Evolutionary conservation across 148 eudicot species (phyloP), one percentile per base, ranked within the genome.

Genomic region (Suaeda aralocaspica): DNA sequence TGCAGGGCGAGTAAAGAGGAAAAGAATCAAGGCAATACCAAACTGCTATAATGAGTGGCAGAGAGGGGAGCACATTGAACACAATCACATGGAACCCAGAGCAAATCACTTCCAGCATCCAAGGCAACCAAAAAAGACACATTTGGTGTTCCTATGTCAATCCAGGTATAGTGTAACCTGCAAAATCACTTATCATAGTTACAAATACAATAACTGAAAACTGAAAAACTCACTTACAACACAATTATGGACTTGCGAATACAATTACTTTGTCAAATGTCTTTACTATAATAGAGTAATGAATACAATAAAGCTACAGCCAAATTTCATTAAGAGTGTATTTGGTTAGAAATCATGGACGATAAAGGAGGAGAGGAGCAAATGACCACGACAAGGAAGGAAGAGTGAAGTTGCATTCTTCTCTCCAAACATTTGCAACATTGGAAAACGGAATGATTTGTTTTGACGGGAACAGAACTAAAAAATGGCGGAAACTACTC

Each of bases 81-180:
- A 78, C 99, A 94, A 36, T 91, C 82, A 76, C 99, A 94, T 15
- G 99, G 99, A 79, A 94, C 84, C 99, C 99, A 94, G 22, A 87
- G 81, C 41, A 94, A 84, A 81, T 94, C 97, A 71, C 97, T 91
- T 41, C 99, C 99, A 68, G 81, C 83, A 82, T 94, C 99, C 81
- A 94, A 71, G 25, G 97, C 99, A 53, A 91, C 97, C 68, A 94
- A 87, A 78, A 94, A 94, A 61, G 97, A 81, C 59, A 82, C 80
- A 64, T 73, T 86, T 50, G 98, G 98, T 10, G 89, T 87, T 78
- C 98, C 98, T 72, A 93, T 71, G 82, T 88, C 96, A 69, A 93
- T 89, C 95, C 96, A 93, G 22, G 89, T 83, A 70, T 93, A 93
- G 72, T 93, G 89, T 71, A 93, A 80, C 98, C 98, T 93, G 88